These are phyloP conservation scores for Sextonia rubra DNA, from an alignment of 164 flowering plant species.

Conservation along the genomic window DNA sequence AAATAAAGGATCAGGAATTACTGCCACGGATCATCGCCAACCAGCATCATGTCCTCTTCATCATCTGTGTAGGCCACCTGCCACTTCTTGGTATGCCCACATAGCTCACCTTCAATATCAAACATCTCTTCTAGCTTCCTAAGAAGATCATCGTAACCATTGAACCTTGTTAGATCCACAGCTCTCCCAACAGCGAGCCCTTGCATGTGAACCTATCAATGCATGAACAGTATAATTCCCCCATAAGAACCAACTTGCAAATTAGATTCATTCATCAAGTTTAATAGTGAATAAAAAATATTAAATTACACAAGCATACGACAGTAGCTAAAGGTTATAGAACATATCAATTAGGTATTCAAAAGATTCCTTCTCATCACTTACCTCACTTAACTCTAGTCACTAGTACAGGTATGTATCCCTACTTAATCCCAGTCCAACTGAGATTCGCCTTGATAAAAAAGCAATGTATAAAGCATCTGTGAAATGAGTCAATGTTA, in stretches of 20 bases:
- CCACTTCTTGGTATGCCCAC: constrained; percentile 68
- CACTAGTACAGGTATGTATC: no score
- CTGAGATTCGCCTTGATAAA: no score
- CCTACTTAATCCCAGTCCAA: no score
- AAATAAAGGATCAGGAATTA: constrained; percentile 21
- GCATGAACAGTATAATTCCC: neutral
- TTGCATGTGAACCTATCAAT: constrained; percentile 79
- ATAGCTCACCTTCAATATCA: constrained; percentile 76
- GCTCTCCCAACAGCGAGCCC: constrained; percentile 88
- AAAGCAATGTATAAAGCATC: no score
- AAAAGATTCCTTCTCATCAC: no score
- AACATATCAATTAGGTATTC: no score
- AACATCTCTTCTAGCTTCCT: constrained; percentile 80
- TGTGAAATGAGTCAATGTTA: no score
- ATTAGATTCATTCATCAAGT: no score
- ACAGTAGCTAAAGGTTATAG: no score
- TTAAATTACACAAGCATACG: no score
- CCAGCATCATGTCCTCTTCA: constrained; percentile 96
- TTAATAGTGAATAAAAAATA: no score
- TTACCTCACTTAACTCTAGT: no score
- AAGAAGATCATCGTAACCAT: constrained; percentile 67
- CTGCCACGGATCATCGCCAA: constrained; percentile 98
- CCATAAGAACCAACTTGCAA: neutral
- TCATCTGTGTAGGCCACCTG: constrained; percentile 85
- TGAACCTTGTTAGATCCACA: constrained; percentile 64